Evolutionary conservation across 306 rosid species (phyloP), one percentile per base, ranked within the genome.

Genomic region (Sicyos baderoa): DNA sequence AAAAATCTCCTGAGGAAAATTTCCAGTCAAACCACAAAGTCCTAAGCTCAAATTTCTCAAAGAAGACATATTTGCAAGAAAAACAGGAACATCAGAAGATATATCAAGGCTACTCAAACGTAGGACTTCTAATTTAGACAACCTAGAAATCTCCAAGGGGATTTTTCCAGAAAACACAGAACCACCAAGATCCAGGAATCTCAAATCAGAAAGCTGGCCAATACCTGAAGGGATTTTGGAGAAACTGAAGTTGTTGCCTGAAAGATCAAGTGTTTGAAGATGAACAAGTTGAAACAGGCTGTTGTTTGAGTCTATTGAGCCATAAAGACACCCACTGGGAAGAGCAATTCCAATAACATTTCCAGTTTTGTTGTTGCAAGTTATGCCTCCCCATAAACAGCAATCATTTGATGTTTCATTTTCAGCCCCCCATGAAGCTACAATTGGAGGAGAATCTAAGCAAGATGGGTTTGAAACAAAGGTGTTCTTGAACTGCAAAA

Each of bases 151-250:
- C 19, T 62, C 77, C 0, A 13, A 40, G 6, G 83, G 90, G 13
- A 81, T 25, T 37, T 64, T 74, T 5, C 76, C 68, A 2, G 17
- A 55, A 51, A 80, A 70, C 0, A 0, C 9, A 8, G 81, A 59
- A 1, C 0, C 0, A 6, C 74, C 71, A 12, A 74, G 79, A 75
- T 80, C 47, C 25, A 80, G 68, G 18, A 18, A 17, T 4, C 42
- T 73, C 45, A 80, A 11, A 14, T 62, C 58, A 2, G 54, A 8
- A 50, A 80, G 73, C 29, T 42, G 45, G 0, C 60, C 71, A 9
- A 80, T 35, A 7, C 47, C 48, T 18, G 66, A 3, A 14, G 78
- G 79, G 15, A 80, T 76, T 54, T 27, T 9, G 9, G 84, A 80
- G 60, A 0, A 42, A 32, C 27, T 77, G 60, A 80, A 80, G 60